Evolutionary conservation across 78 protist species (phyloP), one percentile per base, ranked within the genome.

Genomic region (Isochrysis galbana): DNA sequence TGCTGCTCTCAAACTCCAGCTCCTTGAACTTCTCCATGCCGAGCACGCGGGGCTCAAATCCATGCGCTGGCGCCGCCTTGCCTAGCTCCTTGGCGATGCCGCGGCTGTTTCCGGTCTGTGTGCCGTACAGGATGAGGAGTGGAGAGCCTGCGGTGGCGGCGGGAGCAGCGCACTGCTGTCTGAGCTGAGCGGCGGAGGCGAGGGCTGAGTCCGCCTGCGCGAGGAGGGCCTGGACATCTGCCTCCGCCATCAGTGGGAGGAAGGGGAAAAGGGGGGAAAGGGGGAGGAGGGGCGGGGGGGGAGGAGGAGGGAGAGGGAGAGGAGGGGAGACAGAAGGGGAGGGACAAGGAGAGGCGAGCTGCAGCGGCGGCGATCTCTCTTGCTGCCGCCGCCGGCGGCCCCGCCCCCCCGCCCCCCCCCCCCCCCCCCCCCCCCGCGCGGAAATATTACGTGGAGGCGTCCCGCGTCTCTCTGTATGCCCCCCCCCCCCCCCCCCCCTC

Each of bases 41-140:
- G 0, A 26, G 17, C 21, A 42, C 54, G n/a, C 23, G 55, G 41
- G 41, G 41, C 25, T 39, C 88, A 5, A 7, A n/a, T 0, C 88
- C 88, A 5, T 25, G 0, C 23, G 1, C 54, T 23, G n/a, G 0
- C 25, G 11, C 48, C 17, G 0, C 23, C 2, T 19, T 54, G 32
- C 55, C 51, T 3, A 80, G 3, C 55, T 80, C 48, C 90, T 36
- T 42, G 42, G 90, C 90, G 74, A 51, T 25, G 38, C 29, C 36
- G 44, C 90, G 70, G 10, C 38, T 5, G 90, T 45, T 86, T 67
- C 90, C 90, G 17, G 90, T 86, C 90, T 86, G 77, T 14, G 90
- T 21, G 46, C 74, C 90, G n/a, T 86, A 86, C 26, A 86, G 42
- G 38, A 86, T 51, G 61, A 51, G 61, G 14, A 51, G 61, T 14